phyloP scores from a whole-genome alignment of 2,329 filamentous ascomycete genomes.

The Xylaria sp. region DNA sequence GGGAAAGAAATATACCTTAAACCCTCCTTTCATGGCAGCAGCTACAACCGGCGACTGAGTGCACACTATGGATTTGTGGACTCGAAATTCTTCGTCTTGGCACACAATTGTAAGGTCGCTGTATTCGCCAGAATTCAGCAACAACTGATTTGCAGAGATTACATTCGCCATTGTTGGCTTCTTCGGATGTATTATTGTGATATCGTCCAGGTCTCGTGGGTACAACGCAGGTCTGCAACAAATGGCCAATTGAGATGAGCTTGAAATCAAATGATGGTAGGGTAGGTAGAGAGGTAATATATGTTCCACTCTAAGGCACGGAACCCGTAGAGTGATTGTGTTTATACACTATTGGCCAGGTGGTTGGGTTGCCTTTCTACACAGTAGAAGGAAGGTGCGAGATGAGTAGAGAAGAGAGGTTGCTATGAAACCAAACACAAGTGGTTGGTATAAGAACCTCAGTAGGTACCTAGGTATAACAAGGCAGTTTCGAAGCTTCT shows the following conservation, averaged over 20 bases:
- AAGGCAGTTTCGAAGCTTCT: too few species aligned
- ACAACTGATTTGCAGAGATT: background rate
- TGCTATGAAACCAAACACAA: background rate
- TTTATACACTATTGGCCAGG: too few species aligned
- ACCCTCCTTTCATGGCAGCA: slow-evolving; percentile 31
- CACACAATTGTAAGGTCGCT: slow-evolving; percentile 25
- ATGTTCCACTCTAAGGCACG: background rate
- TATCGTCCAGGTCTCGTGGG: background rate
- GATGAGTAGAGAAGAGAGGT: too few species aligned
- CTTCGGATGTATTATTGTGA: background rate
- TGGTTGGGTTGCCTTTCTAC: background rate
- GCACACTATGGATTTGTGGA: slow-evolving; percentile 37
- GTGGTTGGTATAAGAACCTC: too few species aligned
- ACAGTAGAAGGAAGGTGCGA: background rate
- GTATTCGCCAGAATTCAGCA: slow-evolving; percentile 18
- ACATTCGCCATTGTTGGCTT: background rate
- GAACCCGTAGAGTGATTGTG: background rate
- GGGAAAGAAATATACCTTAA: slow-evolving; percentile 27
- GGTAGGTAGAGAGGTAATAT: background rate
- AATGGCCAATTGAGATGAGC: background rate
- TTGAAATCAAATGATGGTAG: background rate
- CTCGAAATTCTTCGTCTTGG: slow-evolving; percentile 32
- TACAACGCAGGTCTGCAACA: background rate
- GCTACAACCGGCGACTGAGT: slow-evolving; percentile 31
- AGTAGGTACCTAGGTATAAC: too few species aligned